These are phyloP conservation scores for Trametes villosa DNA, from an alignment of 768 basidiomycete species.

Conservation along the genomic window DNA sequence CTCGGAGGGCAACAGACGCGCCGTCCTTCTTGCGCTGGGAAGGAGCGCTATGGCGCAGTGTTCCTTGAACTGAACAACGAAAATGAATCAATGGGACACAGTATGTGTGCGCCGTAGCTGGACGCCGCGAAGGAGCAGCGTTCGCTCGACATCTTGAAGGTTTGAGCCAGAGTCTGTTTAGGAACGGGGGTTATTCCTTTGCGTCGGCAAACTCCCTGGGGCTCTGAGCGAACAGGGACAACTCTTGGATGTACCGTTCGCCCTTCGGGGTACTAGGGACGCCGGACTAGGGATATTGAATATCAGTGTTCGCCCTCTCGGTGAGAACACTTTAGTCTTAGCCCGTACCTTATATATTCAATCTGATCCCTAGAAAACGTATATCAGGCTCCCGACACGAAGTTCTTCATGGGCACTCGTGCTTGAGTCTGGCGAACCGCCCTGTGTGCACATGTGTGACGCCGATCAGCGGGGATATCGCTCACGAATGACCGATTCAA, in stretches of 20 bases:
- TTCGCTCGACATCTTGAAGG: not conserved
- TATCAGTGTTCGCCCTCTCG: too few relatives aligned
- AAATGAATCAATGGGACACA: not conserved
- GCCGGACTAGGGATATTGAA: not conserved
- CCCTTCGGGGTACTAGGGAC: not conserved
- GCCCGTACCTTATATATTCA: too few relatives aligned
- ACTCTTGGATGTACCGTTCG: not conserved
- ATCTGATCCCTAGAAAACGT: too few relatives aligned
- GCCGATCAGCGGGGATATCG: too few relatives aligned
- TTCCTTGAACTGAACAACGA: too few relatives aligned
- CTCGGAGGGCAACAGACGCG: not conserved
- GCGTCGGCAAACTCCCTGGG: not conserved
- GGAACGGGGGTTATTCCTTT: not conserved
- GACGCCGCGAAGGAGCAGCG: not conserved
- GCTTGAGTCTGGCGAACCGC: too few relatives aligned
- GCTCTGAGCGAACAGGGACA: not conserved
- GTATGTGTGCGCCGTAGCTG: not conserved
- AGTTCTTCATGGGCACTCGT: too few relatives aligned
- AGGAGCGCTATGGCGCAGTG: not conserved
- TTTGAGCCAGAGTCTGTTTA: not conserved
- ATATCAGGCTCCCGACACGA: too few relatives aligned
- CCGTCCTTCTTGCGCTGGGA: not conserved
- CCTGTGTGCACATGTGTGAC: too few relatives aligned
- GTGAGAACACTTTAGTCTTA: too few relatives aligned
- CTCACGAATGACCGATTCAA: too few relatives aligned